These are phyloP conservation scores for Groenewaldozyma salmanticensis DNA, from an alignment of 805 yeast genomes.

Conservation along the genomic window DNA sequence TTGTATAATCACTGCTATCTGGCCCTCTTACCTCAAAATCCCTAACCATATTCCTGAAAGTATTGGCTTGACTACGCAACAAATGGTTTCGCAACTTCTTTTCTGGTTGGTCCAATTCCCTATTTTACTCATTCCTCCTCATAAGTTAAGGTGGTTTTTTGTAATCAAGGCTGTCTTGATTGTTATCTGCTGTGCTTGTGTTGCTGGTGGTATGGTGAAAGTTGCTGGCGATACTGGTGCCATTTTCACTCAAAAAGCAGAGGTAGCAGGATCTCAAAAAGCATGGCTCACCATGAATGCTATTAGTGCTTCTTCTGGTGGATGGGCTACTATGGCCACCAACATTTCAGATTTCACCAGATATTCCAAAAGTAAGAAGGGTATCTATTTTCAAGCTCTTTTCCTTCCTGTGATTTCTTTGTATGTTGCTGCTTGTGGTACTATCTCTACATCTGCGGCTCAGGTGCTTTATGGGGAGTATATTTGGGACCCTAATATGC, in stretches of 20 bases:
- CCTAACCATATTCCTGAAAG: slow-evolving; percentile 48
- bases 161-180: slow-evolving; percentile 68
- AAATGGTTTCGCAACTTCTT: slow-evolving; percentile 63
- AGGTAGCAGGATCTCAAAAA: slow-evolving; percentile 14
- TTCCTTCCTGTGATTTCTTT: slow-evolving; percentile 13
- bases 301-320: slow-evolving; percentile 20
- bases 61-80: slow-evolving; percentile 47
- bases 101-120: slow-evolving; percentile 79
- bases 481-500: slow-evolving; percentile 38
- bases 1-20: slow-evolving; percentile 12
- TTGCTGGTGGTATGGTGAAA: slow-evolving; percentile 71
- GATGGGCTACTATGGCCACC: slow-evolving; percentile 25
- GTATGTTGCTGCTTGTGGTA: slow-evolving; percentile 29
- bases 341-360: slow-evolving; percentile 24
- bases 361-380: slow-evolving; percentile 7
- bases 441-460: slow-evolving; percentile 36
- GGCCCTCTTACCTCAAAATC: slow-evolving; percentile 19
- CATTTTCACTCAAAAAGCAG: slow-evolving; percentile 45
- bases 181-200: slow-evolving; percentile 74
- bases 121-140: slow-evolving; percentile 71
- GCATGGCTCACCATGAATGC: slow-evolving; percentile 17
- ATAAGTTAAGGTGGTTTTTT: slow-evolving; percentile 70
- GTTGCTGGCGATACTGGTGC: slow-evolving; percentile 73
- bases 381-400: slow-evolving; percentile 12
- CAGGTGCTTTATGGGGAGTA: slow-evolving; percentile 34